Evolutionary conservation across 23 red algal species (phyloP).

Genomic region (Agarophyton chilense): DNA sequence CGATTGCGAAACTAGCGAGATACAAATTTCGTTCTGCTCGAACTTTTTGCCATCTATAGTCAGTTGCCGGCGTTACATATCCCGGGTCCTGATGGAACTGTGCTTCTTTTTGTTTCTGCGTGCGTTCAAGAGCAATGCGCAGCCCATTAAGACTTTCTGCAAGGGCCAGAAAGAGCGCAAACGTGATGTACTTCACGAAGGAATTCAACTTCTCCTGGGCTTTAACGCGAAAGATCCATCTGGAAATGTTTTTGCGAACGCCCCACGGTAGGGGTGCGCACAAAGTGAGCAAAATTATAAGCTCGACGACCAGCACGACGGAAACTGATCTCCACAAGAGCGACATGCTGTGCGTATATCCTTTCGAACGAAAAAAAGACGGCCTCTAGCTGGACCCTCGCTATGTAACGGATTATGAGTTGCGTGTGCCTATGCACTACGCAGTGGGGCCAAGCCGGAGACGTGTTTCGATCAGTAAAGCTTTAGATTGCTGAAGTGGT

Average conservation of each 20-base stretch:
- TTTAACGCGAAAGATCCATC: constrained; percentile 33
- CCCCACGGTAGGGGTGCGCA: constrained; percentile 61
- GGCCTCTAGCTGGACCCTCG: too few relatives aligned
- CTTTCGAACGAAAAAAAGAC: too few relatives aligned
- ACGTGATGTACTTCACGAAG: constrained; percentile 13
- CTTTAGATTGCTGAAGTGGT: too few relatives aligned
- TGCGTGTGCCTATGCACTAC: too few relatives aligned
- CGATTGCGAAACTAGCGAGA: constrained; percentile 53
- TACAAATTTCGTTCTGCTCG: constrained; percentile 65
- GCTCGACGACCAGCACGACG: constrained; percentile 25
- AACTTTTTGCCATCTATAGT: constrained; percentile 30
- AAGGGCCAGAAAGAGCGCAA: constrained; percentile 45
- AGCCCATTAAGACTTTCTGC: constrained; percentile 50
- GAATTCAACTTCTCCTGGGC: constrained; percentile 13
- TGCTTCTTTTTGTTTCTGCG: neutral
- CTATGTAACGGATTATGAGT: too few relatives aligned
- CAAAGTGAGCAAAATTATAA: constrained; percentile 32
- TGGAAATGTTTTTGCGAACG: constrained; percentile 62
- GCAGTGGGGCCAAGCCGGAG: too few relatives aligned
- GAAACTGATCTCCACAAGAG: constrained; percentile 55
- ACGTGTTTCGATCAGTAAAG: too few relatives aligned
- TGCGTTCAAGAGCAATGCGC: neutral
- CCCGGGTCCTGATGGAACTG: neutral
- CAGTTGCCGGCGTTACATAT: neutral
- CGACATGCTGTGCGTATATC: constrained; percentile 30